phyloP scores from a whole-genome alignment of 2,329 filamentous ascomycete genomes.

The Pezicula rhizophila region DNA sequence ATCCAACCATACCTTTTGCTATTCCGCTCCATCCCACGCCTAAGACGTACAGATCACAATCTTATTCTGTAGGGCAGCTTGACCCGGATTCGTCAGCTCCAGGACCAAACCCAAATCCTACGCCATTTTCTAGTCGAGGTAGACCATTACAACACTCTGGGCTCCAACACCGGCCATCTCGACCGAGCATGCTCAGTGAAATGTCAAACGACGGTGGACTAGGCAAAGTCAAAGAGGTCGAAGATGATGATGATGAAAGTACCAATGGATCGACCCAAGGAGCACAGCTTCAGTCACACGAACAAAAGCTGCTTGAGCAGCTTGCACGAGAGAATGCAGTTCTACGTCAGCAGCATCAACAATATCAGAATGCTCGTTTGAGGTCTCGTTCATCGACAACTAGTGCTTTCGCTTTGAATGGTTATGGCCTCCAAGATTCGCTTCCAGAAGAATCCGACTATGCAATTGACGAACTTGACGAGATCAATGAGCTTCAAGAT shows the following conservation, averaged over 20 bases:
- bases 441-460: conserved; percentile 63
- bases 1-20: conserved; percentile 71
- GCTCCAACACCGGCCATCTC: conserved; percentile 75
- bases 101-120: conserved; percentile 14
- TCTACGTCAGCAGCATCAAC: conserved; percentile 51
- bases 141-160: conserved; percentile 52
- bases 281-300: conserved; percentile 44
- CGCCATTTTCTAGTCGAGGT: conserved; percentile 21
- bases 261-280: conserved; percentile 49
- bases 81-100: conserved; percentile 53
- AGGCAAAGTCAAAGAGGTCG: conserved; percentile 65
- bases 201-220: conserved; percentile 60
- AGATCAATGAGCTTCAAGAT: conserved; percentile 43
- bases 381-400: conserved; percentile 54
- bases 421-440: conserved; percentile 52
- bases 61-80: conserved; percentile 89
- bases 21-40: conserved; percentile 85
- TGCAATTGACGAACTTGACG: conserved; percentile 67
- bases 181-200: conserved; percentile 69
- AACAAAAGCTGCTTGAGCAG: conserved; percentile 58
- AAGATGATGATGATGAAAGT: conserved; percentile 57
- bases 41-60: conserved; percentile 92
- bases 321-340: conserved; percentile 58
- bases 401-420: conserved; percentile 43
- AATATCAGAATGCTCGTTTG: conserved; percentile 48